These are phyloP conservation scores for Cercospora zeina DNA, from an alignment of 2,329 filamentous ascomycete species.

Conservation along the genomic window DNA sequence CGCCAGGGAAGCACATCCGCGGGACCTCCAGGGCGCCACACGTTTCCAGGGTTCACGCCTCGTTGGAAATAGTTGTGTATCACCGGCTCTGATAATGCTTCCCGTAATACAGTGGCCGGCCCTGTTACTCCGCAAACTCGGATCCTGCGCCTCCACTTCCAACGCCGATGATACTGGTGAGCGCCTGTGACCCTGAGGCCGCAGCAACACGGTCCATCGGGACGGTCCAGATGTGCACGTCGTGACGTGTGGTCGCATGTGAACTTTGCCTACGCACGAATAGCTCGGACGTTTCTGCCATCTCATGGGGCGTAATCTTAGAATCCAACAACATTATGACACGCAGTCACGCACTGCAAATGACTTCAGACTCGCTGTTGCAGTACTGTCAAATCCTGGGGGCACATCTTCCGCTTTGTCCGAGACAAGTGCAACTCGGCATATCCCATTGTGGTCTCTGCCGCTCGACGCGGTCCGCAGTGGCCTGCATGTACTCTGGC, in stretches of 20 bases:
- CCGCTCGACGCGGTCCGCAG: too few relatives aligned
- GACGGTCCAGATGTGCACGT: not conserved
- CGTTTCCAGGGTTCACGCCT: not conserved
- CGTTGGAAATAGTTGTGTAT: not conserved
- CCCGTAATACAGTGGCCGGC: not conserved
- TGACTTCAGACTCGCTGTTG: not conserved
- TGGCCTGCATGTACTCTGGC: too few relatives aligned
- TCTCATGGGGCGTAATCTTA: not conserved
- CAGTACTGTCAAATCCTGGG: not conserved
- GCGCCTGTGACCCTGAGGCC: not conserved
- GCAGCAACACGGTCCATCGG: not conserved
- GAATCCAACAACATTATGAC: not conserved
- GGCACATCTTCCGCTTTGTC: slow-evolving; percentile 1
- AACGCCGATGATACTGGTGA: not conserved
- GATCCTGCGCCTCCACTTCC: not conserved
- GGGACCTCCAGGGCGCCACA: not conserved
- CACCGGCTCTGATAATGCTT: not conserved
- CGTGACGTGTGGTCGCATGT: not conserved
- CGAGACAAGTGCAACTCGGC: slow-evolving; percentile 1
- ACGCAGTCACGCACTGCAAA: not conserved
- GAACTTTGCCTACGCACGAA: not conserved
- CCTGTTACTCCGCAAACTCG: not conserved
- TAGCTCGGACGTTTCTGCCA: not conserved
- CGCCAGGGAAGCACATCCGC: slow-evolving; percentile 1
- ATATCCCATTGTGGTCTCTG: too few relatives aligned